phyloP scores from a whole-genome alignment of 2,329 filamentous ascomycete genomes.

The Pseudocercospora macadamiae region DNA sequence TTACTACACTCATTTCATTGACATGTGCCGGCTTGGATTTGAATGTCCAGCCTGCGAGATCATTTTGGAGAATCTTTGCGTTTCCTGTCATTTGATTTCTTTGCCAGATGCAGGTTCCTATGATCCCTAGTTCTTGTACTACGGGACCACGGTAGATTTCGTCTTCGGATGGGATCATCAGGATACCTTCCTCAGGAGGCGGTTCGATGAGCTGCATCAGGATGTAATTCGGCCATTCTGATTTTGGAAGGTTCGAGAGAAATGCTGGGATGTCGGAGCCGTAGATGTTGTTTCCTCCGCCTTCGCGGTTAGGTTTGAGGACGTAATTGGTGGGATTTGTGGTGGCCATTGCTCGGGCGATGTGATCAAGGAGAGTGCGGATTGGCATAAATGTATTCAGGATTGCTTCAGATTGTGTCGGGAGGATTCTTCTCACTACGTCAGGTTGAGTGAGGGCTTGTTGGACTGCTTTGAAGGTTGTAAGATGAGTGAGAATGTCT shows the following conservation, averaged over 20 bases:
- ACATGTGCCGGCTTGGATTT: constrained; percentile 48
- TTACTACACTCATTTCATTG: constrained; percentile 53
- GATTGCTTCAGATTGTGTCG: constrained; percentile 36
- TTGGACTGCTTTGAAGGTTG: constrained; percentile 50
- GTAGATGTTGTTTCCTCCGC: constrained; percentile 50
- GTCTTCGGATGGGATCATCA: constrained; percentile 40
- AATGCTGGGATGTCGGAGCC: constrained; percentile 43
- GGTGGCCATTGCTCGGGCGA: constrained; percentile 35
- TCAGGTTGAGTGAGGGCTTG: constrained; percentile 42
- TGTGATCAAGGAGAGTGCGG: constrained; percentile 42
- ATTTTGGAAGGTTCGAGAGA: constrained; percentile 32
- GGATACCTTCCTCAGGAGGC: constrained; percentile 36
- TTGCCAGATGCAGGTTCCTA: constrained; percentile 47
- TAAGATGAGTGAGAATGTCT: constrained; percentile 45
- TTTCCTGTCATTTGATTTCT: no score
- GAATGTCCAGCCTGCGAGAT: constrained; percentile 46
- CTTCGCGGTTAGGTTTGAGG: constrained; percentile 50
- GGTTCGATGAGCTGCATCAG: constrained; percentile 48
- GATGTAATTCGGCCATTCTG: constrained; percentile 41
- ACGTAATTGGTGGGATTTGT: constrained; percentile 38
- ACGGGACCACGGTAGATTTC: constrained; percentile 42
- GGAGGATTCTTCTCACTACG: constrained; percentile 41
- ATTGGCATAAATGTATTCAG: constrained; percentile 44
- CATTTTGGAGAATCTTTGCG: constrained; percentile 41
- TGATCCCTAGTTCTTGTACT: constrained; percentile 49